Evolutionary conservation across 2,329 filamentous ascomycete genomes (phyloP), one percentile per base, ranked within the genome.

Genomic region (Clonostachys solani): DNA sequence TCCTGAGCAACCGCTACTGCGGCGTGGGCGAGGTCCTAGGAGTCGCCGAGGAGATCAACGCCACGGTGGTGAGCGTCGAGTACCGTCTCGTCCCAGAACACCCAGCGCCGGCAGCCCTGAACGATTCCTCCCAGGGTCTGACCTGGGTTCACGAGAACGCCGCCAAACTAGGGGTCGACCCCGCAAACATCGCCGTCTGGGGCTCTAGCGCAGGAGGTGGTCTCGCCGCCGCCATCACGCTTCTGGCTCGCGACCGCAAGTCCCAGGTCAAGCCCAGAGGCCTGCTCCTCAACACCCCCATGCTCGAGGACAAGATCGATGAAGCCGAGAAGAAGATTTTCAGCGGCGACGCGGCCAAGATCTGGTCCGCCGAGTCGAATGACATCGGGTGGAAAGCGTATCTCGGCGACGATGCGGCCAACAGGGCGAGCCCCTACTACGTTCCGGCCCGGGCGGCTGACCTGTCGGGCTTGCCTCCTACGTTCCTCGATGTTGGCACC

Each of bases 261-360:
- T 43, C 52, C 41, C 35, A 67, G 56, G 45, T 58, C 52, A 40
- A 52, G 66, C 47, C 63, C 56, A 34, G 67, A 63, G 56, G 54
- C 17, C 65, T 73, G 56, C 60, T 75, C 42, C 62, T 75, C 10
- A 57, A 71, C 42, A 69, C 69, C 43, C 71, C 69, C 4, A 75
- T 75, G 72, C 56, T 77, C 12, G 71, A 77, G 51, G 68, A 75
- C 49, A 56, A 63, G 42, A 65, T 60, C 41, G 57, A 60, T 17
- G 57, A 49, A 13, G 49, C 49, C 10, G 62, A 63, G 4, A 57
- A 59, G 16, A 50, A 51, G 15, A 59, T 65, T 9, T 61, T 67
- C 42, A 56, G 60, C 1, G 54, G 54, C 5, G 55, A 60, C 16
- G 53, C 58, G 1, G 55, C 23, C 23, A 29, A 18, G 13, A 58